phyloP scores from a whole-genome alignment of 2,329 filamentous ascomycete genomes.

The Talaromyces verruculosus region DNA sequence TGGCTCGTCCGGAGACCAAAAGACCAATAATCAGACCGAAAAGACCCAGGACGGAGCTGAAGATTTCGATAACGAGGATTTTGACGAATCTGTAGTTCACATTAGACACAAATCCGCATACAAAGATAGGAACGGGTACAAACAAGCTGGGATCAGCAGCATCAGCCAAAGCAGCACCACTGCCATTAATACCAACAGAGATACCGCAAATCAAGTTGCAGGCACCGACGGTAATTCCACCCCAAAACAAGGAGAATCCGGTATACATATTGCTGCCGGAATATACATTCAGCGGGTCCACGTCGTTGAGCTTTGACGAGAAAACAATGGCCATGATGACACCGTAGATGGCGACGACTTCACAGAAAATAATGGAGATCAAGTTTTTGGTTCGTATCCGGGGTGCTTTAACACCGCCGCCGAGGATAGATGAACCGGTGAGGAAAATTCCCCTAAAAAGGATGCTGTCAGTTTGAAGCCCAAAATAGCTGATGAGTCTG shows the following conservation, averaged over 20 bases:
- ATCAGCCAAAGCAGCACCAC: conserved; percentile 92
- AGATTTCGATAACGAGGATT: conserved; percentile 98
- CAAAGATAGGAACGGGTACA: conserved; percentile 39
- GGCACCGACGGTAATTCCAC: conserved; percentile 86
- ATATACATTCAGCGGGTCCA: conserved; percentile 65
- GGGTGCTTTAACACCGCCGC: conserved; percentile 92
- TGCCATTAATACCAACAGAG: conserved; percentile 96
- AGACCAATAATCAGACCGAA: conserved; percentile 96
- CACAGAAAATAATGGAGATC: conserved; percentile 99
- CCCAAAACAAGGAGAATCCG: conserved; percentile 94
- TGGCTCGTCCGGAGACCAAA: conserved; percentile 79
- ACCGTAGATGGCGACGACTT: conserved; percentile 99
- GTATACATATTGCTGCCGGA: conserved; percentile 85
- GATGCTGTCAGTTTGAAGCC: background rate
- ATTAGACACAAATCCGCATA: conserved; percentile 12
- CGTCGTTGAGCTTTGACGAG: conserved; percentile 75
- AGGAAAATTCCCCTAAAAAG: conserved; percentile 90
- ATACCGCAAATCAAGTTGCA: conserved; percentile 97
- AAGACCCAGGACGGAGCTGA: conserved; percentile 93
- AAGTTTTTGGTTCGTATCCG: conserved; percentile 99
- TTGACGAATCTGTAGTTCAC: conserved; percentile 76
- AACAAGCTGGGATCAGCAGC: conserved; percentile 88
- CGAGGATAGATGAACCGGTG: conserved; percentile 94
- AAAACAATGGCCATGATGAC: conserved; percentile 99
- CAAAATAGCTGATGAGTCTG: background rate